A percentile compares a stretch with the other conserved stretches of the same genome.
phyloP scores from a whole-genome alignment of 2,329 filamentous ascomycete species.

The Fusarium sacchari region DNA sequence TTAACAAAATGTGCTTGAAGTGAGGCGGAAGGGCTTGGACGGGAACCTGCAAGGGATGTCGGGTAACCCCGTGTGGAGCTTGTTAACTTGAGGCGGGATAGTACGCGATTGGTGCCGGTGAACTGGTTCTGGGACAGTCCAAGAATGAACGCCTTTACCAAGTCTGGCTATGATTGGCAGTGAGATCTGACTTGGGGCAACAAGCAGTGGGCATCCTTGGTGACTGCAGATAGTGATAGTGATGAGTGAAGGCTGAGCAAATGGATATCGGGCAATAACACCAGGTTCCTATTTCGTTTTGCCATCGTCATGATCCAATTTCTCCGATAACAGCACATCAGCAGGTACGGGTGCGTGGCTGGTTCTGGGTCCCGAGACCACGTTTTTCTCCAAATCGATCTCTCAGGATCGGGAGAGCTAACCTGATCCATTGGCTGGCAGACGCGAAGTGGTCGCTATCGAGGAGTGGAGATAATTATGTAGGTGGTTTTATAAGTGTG shows the following conservation, averaged over 20 bases:
- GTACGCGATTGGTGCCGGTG: slow-evolving; percentile 45
- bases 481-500: slow-evolving; percentile 35
- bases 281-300: neutral
- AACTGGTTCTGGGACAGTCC: slow-evolving; percentile 41
- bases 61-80: slow-evolving; percentile 45
- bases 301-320: slow-evolving; percentile 10
- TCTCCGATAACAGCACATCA: slow-evolving; percentile 21
- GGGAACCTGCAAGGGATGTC: slow-evolving; percentile 40
- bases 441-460: neutral
- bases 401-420: slow-evolving; percentile 29
- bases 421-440: slow-evolving; percentile 23
- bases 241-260: slow-evolving; percentile 21
- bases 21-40: slow-evolving; percentile 40
- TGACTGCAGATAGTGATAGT: slow-evolving; percentile 10
- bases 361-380: slow-evolving; percentile 33
- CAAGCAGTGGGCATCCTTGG: slow-evolving; percentile 15
- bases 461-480: slow-evolving; percentile 17
- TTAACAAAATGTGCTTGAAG: slow-evolving; percentile 31
- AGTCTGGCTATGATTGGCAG: slow-evolving; percentile 35
- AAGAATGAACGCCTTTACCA: slow-evolving; percentile 34
- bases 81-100: slow-evolving; percentile 40
- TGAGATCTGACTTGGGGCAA: slow-evolving; percentile 28
- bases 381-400: slow-evolving; percentile 30
- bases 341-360: slow-evolving; percentile 32
- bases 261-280: neutral